Evolutionary conservation across 768 basidiomycete genomes (phyloP), one percentile per base, ranked within the genome.

Genomic region (Tephrocybe sp.): DNA sequence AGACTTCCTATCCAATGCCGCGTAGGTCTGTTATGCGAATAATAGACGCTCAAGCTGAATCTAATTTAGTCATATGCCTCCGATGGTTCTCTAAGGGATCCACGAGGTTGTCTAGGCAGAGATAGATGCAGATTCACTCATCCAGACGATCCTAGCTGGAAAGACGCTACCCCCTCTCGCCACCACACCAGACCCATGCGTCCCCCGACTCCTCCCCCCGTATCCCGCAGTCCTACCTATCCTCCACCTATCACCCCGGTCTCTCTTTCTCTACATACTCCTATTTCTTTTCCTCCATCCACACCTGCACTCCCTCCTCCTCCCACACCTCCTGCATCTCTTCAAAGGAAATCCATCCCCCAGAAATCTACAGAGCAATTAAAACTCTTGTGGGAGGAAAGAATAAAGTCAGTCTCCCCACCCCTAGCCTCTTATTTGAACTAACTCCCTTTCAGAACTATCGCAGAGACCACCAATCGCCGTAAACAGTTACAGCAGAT

Each of bases 61-160:
- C 13, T 47, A 39, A 30, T 22, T 30, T 52, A 65, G 62, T 47
- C 48, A 34, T 66, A 55, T 34, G 40, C 60, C 17, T 5, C 47
- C 9, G 50, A 64, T 30, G 67, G 67, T 1, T 16, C 16, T 1
- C 56, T 54, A 1, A 30, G 50, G 26, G 26, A 26, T 14, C 17
- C 48, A 1, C 9, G 2, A 0, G 53, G 61, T 6, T 67, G 60
- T 31, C 48, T n/a, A 11, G 51, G 43, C 4, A n/a, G 23, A 0
- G 17, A 33, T 0, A 11, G 4, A 7, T 70, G 69, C 43, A 34
- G 13, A 0, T 70, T 62, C 33, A 57, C 60, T 6, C 69, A 71
- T 38, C 69, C 68, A 35, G 39, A 49, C 11, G 62, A 71, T 26
- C 55, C 58, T 8, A 39, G 43, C 26, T 71, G 68, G 68, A 17